These are phyloP conservation scores for Halophytophthora batemanensis DNA, from an alignment of 352 stramenopile species.

Conservation along the genomic window DNA sequence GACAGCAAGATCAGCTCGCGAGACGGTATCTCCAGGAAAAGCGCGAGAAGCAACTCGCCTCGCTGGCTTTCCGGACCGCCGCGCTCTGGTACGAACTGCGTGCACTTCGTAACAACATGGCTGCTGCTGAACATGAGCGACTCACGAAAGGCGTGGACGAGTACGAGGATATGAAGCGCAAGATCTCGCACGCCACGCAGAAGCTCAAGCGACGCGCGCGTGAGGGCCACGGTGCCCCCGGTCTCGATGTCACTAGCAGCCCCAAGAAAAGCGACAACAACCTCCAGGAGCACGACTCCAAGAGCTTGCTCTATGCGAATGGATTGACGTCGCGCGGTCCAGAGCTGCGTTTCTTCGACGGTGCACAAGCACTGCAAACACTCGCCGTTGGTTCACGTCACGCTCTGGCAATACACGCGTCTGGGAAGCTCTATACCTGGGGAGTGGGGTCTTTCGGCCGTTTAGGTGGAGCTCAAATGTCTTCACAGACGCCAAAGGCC, in stretches of 20 bases:
- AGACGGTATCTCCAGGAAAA: slow-evolving; percentile 49
- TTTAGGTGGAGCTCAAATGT: slow-evolving; percentile 35
- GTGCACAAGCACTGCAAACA: slow-evolving; percentile 48
- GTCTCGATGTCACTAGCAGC: slow-evolving; percentile 8
- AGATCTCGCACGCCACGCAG: slow-evolving; percentile 46
- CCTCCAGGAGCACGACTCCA: not conserved
- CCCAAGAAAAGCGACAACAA: not conserved
- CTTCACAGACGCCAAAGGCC: not conserved
- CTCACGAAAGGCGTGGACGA: slow-evolving; percentile 37
- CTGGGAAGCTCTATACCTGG: slow-evolving; percentile 66
- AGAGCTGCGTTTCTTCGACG: slow-evolving; percentile 37
- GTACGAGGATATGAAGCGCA: slow-evolving; percentile 61
- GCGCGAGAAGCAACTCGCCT: slow-evolving; percentile 33
- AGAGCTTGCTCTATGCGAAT: slow-evolving; percentile 33
- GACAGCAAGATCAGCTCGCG: slow-evolving; percentile 57
- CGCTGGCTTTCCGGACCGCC: slow-evolving; percentile 29
- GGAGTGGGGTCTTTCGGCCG: slow-evolving; percentile 68
- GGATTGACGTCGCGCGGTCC: slow-evolving; percentile 54
- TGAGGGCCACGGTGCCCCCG: slow-evolving; percentile 29
- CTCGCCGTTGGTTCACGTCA: slow-evolving; percentile 70
- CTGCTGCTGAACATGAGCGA: slow-evolving; percentile 30
- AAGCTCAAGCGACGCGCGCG: slow-evolving; percentile 57
- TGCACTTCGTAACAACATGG: slow-evolving; percentile 43
- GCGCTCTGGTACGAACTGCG: slow-evolving; percentile 51
- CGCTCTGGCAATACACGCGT: slow-evolving; percentile 58